phyloP scores from a whole-genome alignment of 208 protist genomes.

The Trypanosoma platydactyli region DNA sequence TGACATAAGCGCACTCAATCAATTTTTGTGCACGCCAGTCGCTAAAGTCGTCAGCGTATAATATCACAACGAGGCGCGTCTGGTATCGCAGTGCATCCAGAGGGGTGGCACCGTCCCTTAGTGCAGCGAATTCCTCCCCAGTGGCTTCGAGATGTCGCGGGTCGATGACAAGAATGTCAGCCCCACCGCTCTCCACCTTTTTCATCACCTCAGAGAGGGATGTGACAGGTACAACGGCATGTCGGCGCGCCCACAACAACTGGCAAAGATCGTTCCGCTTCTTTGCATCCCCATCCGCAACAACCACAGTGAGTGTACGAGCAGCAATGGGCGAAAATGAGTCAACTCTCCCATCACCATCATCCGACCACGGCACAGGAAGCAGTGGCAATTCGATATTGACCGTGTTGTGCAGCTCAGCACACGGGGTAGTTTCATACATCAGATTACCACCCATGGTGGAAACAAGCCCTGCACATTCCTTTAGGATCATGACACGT shows the following conservation, averaged over 20 bases:
- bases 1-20: slow-evolving; percentile 68
- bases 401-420: slow-evolving; percentile 33
- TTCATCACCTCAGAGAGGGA: slow-evolving; percentile 68
- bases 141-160: slow-evolving; percentile 64
- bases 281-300: slow-evolving; percentile 69
- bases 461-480: slow-evolving; percentile 32
- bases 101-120: slow-evolving; percentile 42
- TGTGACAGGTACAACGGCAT: slow-evolving; percentile 83
- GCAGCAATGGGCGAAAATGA: slow-evolving; percentile 1
- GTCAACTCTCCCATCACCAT: slow-evolving; percentile 28
- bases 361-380: slow-evolving; percentile 59
- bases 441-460: slow-evolving; percentile 58
- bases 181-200: slow-evolving; percentile 54
- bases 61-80: slow-evolving; percentile 60
- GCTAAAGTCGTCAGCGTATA: slow-evolving; percentile 74
- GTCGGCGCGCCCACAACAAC: slow-evolving; percentile 78
- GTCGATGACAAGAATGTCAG: slow-evolving; percentile 83
- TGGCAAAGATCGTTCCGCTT: slow-evolving; percentile 72
- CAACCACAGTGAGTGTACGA: slow-evolving; percentile 64
- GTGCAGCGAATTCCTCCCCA: slow-evolving; percentile 53
- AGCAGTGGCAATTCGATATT: slow-evolving; percentile 78
- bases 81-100: slow-evolving; percentile 60
- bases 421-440: neutral
- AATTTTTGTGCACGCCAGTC: slow-evolving; percentile 83
- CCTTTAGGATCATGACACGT: neutral